phyloP scores from a whole-genome alignment of 805 yeast genomes.

The Myxozyma lipomycoides region DNA sequence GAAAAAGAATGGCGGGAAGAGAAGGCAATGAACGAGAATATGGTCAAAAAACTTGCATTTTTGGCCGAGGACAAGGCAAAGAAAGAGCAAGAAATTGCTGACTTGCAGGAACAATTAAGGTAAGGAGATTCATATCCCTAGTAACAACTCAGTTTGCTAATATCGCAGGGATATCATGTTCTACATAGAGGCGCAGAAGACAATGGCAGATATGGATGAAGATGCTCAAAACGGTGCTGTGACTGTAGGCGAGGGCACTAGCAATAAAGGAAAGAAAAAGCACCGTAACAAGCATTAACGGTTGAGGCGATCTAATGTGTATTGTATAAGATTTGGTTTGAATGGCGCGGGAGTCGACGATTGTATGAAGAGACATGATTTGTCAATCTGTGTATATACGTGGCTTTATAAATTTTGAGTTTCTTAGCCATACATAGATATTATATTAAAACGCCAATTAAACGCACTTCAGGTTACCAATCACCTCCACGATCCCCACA shows the following conservation, averaged over 20 bases:
- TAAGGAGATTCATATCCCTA: neutral
- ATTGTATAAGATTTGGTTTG: no score
- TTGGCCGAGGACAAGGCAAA: slow-evolving; percentile 33
- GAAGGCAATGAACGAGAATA: slow-evolving; percentile 42
- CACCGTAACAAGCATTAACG: neutral
- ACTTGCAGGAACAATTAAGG: slow-evolving; percentile 35
- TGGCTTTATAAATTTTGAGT: no score
- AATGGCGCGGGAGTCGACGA: no score
- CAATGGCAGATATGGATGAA: slow-evolving; percentile 64
- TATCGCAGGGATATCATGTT: slow-evolving; percentile 68
- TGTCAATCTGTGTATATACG: no score
- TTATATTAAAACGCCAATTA: no score
- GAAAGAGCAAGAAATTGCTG: slow-evolving; percentile 33
- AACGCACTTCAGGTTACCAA: no score
- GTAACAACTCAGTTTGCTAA: neutral
- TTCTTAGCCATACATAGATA: no score
- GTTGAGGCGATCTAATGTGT: no score
- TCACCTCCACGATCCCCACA: no score
- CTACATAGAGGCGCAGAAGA: slow-evolving; percentile 66
- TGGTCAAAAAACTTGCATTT: slow-evolving; percentile 42
- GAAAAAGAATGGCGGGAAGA: slow-evolving; percentile 47
- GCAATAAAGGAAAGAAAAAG: slow-evolving; percentile 15
- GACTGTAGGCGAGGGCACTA: slow-evolving; percentile 37
- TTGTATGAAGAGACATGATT: no score
- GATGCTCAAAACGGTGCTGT: slow-evolving; percentile 71